Base-by-base conservation (phyloP, 352 stramenopile species). In the Globisporangium acanthophoron region DNA sequence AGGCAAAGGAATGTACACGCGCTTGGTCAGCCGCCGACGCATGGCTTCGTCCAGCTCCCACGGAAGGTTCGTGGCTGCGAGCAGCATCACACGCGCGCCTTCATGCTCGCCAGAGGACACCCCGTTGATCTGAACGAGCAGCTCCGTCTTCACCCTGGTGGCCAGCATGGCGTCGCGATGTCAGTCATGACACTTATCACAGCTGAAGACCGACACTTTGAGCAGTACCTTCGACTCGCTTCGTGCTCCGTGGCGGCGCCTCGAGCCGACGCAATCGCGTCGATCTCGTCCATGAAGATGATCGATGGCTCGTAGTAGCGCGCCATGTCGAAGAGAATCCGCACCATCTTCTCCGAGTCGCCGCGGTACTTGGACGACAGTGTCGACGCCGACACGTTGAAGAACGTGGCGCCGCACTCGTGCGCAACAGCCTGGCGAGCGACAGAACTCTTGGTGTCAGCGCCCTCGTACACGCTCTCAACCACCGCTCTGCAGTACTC, bases 231-330 rank as follows among this genome's bases (percentile, higher is more conserved):
- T 58, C 85, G 77, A 69, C 83, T 93, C 5, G 85, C 82, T 70
- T 94, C 85, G 63, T 94, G 85, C 52, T 94, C 85, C 37, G 86
- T 82, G n/a, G 76, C 80, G 33, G 71, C 76, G n/a, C 85, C 85
- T 58, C 85, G 73, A 12, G 78, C 73, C 0, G 74, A 84, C 2
- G 83, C 85, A 40, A 98, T 96, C 1, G 96, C 90, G 62, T 99
- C 97, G 54, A 99, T 98, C 68, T 99, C 96, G 64, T 99, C 97
- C 75, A 99, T 96, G 67, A 99, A 99, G 50, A 99, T 98, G 55
- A 97, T 99, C 12, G 87, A 96, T 5, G 97, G 97, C 15, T 92
- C 85, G 71, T 98, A 98, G 69, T 98, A 97, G 12, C 95, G 85
- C n/a, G 97, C 96, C 85, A 99, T 98, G 45, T 99, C 95, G 63